These are phyloP conservation scores for Xylaria polymorpha DNA, from an alignment of 2,329 filamentous ascomycete genomes.

Conservation along the genomic window DNA sequence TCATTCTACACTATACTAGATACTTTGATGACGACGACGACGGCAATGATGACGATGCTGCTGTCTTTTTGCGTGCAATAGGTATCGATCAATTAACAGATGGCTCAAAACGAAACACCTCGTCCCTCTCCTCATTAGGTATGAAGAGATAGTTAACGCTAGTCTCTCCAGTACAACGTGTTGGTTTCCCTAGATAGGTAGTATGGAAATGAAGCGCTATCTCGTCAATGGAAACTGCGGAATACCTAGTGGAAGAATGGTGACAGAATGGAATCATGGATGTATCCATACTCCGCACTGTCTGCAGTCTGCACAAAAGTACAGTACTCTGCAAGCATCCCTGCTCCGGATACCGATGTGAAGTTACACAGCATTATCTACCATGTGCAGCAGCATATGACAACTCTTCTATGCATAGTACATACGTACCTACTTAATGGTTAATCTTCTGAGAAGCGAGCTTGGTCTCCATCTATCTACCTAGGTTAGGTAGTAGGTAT, in stretches of 20 bases:
- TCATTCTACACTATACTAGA: not conserved
- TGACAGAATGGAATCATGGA: conserved; percentile 14
- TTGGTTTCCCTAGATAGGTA: not conserved
- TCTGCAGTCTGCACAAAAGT: conserved; percentile 16
- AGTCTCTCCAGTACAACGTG: not conserved
- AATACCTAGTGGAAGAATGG: too few relatives aligned
- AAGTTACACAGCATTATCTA: conserved; percentile 30
- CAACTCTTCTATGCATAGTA: not conserved
- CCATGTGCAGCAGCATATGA: conserved; percentile 3
- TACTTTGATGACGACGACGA: not conserved
- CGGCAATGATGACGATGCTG: not conserved
- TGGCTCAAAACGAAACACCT: not conserved
- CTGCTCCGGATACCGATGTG: conserved; percentile 29
- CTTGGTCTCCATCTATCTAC: not conserved
- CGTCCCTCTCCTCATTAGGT: not conserved
- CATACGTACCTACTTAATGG: not conserved
- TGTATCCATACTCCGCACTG: conserved; percentile 8
- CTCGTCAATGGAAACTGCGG: not conserved
- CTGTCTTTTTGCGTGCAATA: not conserved
- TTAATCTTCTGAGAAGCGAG: not conserved
- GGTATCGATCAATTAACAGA: conserved; percentile 2
- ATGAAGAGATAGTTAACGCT: not conserved
- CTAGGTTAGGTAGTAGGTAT: not conserved
- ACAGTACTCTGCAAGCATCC: conserved; percentile 17
- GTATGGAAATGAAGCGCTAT: not conserved